A percentile compares a stretch with the other conserved stretches of the same genome.
Evolutionary conservation across 495 filamentous ascomycete genomes (phyloP).

Genomic region (Hypoxylon fuscum): DNA sequence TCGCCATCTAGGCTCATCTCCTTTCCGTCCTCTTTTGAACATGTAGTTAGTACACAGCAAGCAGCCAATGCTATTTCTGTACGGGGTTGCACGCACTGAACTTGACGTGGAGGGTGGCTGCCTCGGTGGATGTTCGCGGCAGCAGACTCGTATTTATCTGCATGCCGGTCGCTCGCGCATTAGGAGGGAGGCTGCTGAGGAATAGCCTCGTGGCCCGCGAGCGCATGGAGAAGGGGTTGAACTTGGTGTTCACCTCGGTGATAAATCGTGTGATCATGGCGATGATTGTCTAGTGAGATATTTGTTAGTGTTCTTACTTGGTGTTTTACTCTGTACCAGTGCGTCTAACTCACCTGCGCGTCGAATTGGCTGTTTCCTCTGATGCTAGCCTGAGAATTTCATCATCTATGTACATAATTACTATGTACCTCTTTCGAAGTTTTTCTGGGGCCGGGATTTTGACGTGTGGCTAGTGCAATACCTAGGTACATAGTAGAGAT

Average conservation of each 20-base stretch:
- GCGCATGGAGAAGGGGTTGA: slow-evolving; percentile 87
- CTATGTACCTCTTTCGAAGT: slow-evolving; percentile 17
- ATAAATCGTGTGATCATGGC: slow-evolving; percentile 90
- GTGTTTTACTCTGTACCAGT: neutral
- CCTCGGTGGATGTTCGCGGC: slow-evolving; percentile 68
- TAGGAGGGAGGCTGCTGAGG: slow-evolving; percentile 84
- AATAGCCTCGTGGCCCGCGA: slow-evolving; percentile 85
- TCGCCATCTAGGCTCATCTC: slow-evolving; percentile 74
- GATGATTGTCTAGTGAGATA: slow-evolving; percentile 11
- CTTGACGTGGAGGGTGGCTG: slow-evolving; percentile 74
- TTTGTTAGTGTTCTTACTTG: neutral
- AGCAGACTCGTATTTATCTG: slow-evolving; percentile 83
- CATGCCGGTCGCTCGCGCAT: slow-evolving; percentile 73
- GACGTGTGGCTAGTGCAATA: slow-evolving; percentile 2
- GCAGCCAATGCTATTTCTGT: neutral
- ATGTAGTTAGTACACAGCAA: slow-evolving; percentile 28
- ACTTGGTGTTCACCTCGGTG: slow-evolving; percentile 80
- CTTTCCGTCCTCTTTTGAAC: slow-evolving; percentile 83
- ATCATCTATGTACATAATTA: too few relatives aligned
- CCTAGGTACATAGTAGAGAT: neutral
- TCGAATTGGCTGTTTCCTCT: slow-evolving; percentile 9
- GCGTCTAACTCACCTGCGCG: slow-evolving; percentile 7
- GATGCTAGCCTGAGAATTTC: slow-evolving; percentile 1
- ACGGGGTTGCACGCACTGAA: slow-evolving; percentile 71
- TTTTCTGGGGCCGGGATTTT: slow-evolving; percentile 25